These are phyloP conservation scores for Colletotrichum sp. DNA, from an alignment of 2,329 filamentous ascomycete species.

Conservation along the genomic window DNA sequence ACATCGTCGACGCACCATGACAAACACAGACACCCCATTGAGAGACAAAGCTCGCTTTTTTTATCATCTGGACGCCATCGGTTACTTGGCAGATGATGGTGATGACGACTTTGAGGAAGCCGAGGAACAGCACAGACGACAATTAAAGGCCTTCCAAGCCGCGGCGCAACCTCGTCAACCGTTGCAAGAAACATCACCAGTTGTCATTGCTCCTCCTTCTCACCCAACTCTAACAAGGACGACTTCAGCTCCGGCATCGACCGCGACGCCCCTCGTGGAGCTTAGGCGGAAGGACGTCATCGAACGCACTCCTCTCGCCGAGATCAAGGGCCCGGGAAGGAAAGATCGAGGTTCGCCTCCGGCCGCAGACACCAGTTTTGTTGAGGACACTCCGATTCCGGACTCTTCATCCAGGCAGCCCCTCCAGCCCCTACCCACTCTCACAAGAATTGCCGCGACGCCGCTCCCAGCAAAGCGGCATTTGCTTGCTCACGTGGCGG, in stretches of 20 bases:
- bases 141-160: not conserved
- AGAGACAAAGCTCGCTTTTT: constrained; percentile 54
- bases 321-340: constrained; percentile 18
- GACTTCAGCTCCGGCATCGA: constrained; percentile 8
- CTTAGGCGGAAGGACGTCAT: constrained; percentile 2
- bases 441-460: constrained; percentile 31
- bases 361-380: constrained; percentile 23
- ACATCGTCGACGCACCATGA: constrained; percentile 23
- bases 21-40: constrained; percentile 24
- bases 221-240: not conserved
- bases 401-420: constrained; percentile 23
- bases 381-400: constrained; percentile 36
- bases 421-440: not conserved
- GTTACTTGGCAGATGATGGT: constrained; percentile 25
- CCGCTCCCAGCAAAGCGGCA: constrained; percentile 29
- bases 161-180: constrained; percentile 3
- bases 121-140: constrained; percentile 22
- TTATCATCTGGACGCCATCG: constrained; percentile 38
- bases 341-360: not conserved
- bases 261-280: not conserved
- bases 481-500: not conserved
- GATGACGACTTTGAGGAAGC: constrained; percentile 33
- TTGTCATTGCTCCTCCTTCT: not conserved
- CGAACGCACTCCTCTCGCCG: constrained; percentile 30
- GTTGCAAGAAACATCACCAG: constrained; percentile 6